phyloP scores from a whole-genome alignment of 345 rosid species.

The Gossypium stocksii region DNA sequence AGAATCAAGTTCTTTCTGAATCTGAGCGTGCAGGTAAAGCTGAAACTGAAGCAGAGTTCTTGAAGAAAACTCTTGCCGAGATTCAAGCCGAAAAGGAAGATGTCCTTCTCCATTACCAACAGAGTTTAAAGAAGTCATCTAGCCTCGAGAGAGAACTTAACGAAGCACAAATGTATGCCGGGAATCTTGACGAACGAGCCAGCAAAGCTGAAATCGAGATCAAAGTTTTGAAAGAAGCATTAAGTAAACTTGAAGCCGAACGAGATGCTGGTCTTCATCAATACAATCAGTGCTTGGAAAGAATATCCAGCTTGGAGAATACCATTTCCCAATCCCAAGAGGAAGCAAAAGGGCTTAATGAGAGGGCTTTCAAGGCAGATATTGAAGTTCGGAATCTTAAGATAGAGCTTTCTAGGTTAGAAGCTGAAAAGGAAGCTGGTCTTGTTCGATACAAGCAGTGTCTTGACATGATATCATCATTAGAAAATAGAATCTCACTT shows the following conservation, averaged over 20 bases:
- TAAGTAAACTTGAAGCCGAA: slow-evolving; percentile 61
- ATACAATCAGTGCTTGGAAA: slow-evolving; percentile 60
- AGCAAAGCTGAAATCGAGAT: slow-evolving; percentile 75
- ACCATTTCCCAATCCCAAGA: slow-evolving; percentile 39
- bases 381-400: slow-evolving; percentile 50
- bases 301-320: slow-evolving; percentile 52
- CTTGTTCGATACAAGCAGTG: slow-evolving; percentile 54
- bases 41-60: slow-evolving; percentile 52
- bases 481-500: slow-evolving; percentile 57
- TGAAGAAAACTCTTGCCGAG: slow-evolving; percentile 61
- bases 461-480: slow-evolving; percentile 52
- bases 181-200: slow-evolving; percentile 62
- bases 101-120: slow-evolving; percentile 51
- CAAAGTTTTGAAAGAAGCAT: slow-evolving; percentile 60
- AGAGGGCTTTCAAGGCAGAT: slow-evolving; percentile 61
- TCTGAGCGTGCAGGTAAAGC: slow-evolving; percentile 38
- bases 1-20: slow-evolving; percentile 29
- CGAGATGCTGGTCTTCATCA: slow-evolving; percentile 63
- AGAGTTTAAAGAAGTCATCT: slow-evolving; percentile 58
- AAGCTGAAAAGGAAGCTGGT: slow-evolving; percentile 63
- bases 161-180: slow-evolving; percentile 54
- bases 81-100: slow-evolving; percentile 75
- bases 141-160: slow-evolving; percentile 60
- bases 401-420: slow-evolving; percentile 47
- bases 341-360: slow-evolving; percentile 43